A percentile compares a stretch with the other conserved stretches of the same genome.
Conservation (phyloP, 2,329 filamentous ascomycete species). For the Ceratocystis lukuohia region DNA sequence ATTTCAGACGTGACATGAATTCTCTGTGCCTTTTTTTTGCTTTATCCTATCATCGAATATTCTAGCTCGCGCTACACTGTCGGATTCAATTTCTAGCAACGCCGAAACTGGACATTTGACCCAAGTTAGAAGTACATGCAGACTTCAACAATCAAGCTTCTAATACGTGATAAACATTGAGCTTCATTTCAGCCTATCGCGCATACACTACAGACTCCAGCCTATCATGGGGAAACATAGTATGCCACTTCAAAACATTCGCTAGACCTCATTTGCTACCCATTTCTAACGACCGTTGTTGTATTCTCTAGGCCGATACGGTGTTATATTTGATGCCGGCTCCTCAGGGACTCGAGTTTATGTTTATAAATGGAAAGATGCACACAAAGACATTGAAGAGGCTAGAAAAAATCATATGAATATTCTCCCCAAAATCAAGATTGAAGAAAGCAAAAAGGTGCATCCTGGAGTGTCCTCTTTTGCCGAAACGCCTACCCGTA, state of each 20-base stretch:
- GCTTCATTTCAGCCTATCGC: neutral
- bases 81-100: neutral
- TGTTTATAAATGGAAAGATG: conserved; percentile 86
- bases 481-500: conserved; percentile 56
- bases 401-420: conserved; percentile 32
- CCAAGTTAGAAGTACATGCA: no score
- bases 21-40: neutral
- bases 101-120: neutral
- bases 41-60: neutral
- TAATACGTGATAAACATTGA: no score
- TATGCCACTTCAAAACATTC: conserved; percentile 20
- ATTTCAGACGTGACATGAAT: neutral
- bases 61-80: neutral
- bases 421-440: conserved; percentile 64
- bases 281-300: neutral
- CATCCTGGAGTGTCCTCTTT: conserved; percentile 88
- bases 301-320: conserved; percentile 50
- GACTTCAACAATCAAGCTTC: neutral
- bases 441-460: conserved; percentile 85
- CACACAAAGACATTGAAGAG: conserved; percentile 34
- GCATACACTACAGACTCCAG: neutral
- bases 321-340: conserved; percentile 91
- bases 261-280: neutral
- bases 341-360: conserved; percentile 93
- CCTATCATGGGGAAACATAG: conserved; percentile 29